Evolutionary conservation across 805 yeast genomes (phyloP).

Genomic region (Saccharomycopsis lassenensis): DNA sequence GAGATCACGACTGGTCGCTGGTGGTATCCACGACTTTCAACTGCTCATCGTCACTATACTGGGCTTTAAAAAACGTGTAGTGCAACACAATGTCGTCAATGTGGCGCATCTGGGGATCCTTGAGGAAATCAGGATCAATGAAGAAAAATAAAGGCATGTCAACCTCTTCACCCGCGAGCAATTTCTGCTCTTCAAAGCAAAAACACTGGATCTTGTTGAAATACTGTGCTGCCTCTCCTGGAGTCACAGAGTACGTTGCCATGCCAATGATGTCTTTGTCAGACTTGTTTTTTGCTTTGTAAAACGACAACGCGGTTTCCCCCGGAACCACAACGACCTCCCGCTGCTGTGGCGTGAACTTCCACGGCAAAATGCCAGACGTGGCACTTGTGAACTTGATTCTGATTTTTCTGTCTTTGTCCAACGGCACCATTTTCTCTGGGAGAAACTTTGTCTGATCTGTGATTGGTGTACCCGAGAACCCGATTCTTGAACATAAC

Average conservation of each 20-base stretch:
- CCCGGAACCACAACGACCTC: constrained; percentile 93
- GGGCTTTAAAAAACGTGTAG: constrained; percentile 76
- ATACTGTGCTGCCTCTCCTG: constrained; percentile 93
- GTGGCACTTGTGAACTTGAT: constrained; percentile 90
- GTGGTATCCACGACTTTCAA: constrained; percentile 19
- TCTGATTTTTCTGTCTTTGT: constrained; percentile 67
- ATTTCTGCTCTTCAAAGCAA: constrained; percentile 93
- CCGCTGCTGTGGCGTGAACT: constrained; percentile 84
- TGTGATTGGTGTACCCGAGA: constrained; percentile 91
- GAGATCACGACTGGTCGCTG: too few species aligned
- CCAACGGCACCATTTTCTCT: constrained; percentile 81
- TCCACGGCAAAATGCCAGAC: constrained; percentile 88
- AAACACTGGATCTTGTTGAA: constrained; percentile 97
- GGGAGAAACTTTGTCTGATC: constrained; percentile 71
- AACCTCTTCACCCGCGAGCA: constrained; percentile 92
- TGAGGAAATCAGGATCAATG: constrained; percentile 90
- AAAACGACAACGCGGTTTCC: constrained; percentile 94
- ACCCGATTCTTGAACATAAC: constrained; percentile 89
- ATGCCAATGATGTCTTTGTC: constrained; percentile 91
- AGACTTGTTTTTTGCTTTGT: constrained; percentile 78
- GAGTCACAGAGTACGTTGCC: constrained; percentile 96
- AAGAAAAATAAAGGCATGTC: constrained; percentile 98
- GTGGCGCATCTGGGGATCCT: constrained; percentile 86
- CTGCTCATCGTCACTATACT: constrained; percentile 30
- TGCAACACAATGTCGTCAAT: constrained; percentile 84